Evolutionary conservation across 129 eudicot genomes (phyloP).

Genomic region (Centrapalus pauciflorus): DNA sequence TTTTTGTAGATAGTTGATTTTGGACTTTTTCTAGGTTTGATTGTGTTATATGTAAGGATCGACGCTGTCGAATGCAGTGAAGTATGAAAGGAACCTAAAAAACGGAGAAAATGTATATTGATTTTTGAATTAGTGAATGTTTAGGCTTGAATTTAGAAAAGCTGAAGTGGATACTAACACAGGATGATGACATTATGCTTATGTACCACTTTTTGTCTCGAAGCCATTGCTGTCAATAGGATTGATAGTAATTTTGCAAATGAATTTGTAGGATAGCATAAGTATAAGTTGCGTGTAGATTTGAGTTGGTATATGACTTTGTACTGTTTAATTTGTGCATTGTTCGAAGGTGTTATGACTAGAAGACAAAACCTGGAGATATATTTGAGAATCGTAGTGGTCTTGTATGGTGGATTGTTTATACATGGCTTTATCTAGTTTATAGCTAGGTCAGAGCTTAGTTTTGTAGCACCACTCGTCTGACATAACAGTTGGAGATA

Average conservation of each 20-base stretch:
- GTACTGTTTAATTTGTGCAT: conserved; percentile 3
- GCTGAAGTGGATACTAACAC: not conserved
- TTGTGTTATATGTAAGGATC: not conserved
- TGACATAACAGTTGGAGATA: not conserved
- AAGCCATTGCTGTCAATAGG: not conserved
- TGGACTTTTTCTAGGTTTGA: conserved; percentile 1
- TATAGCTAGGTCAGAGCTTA: not conserved
- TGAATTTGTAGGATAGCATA: not conserved
- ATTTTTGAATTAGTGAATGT: not conserved
- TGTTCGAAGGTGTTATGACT: not conserved
- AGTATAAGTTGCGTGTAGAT: not conserved
- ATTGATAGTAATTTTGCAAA: not conserved
- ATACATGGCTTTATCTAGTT: not conserved
- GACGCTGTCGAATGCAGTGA: not conserved
- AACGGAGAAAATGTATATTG: not conserved
- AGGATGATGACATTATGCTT: conserved; percentile 16
- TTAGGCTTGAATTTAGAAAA: not conserved
- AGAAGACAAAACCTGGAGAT: not conserved
- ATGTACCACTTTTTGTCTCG: not conserved
- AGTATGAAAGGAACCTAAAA: not conserved
- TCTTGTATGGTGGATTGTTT: not conserved
- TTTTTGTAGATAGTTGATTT: conserved; percentile 3
- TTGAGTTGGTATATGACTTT: conserved; percentile 5
- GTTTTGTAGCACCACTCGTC: not conserved
- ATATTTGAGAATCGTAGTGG: not conserved